Evolutionary conservation across 345 rosid species (phyloP).

Genomic region (Brassica napus): Da-Ae NC_063447.1:47012501-47013000

Average conservation of each 20-base stretch:
- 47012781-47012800: constrained; percentile 67
- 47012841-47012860: constrained; percentile 73
- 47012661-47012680: constrained; percentile 81
- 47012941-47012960: constrained; percentile 98
- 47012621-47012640: constrained; percentile 78
- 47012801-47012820: constrained; percentile 89
- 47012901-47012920: constrained; percentile 72
- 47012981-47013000: constrained; percentile 66
- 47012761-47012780: constrained; percentile 88
- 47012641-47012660: constrained; percentile 76
- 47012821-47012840: constrained; percentile 86
- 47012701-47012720: constrained; percentile 88
- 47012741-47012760: constrained; percentile 69
- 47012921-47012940: constrained; percentile 88
- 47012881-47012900: constrained; percentile 84
- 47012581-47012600: constrained; percentile 82
- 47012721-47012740: constrained; percentile 51
- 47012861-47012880: constrained; percentile 90
- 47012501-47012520: constrained; percentile 83
- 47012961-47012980: constrained; percentile 88
- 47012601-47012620: constrained; percentile 79
- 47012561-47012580: constrained; percentile 97
- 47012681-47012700: constrained; percentile 94
- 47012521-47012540: constrained; percentile 90
- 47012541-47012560: constrained; percentile 88